These are phyloP conservation scores for Lipomyces yamadae DNA, from an alignment of 805 yeast species.

Conservation along the genomic window DNA sequence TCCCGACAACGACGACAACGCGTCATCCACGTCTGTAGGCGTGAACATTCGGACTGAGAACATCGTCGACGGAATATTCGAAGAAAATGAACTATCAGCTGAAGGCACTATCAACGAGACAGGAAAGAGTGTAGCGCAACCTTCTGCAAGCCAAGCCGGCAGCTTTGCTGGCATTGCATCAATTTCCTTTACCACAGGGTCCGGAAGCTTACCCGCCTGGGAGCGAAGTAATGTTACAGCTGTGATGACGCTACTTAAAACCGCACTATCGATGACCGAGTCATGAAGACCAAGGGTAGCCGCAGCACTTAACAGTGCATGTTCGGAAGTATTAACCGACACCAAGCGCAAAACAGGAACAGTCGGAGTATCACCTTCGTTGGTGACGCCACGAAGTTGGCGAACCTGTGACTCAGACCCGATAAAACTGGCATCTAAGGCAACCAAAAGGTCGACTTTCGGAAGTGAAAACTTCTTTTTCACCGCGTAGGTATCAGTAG, in stretches of 20 bases:
- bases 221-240: slow-evolving; percentile 83
- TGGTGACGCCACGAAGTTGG: slow-evolving; percentile 41
- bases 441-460: slow-evolving; percentile 58
- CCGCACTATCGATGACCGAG: slow-evolving; percentile 46
- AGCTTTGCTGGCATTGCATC: slow-evolving; percentile 20
- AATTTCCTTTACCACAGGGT: slow-evolving; percentile 48
- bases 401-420: slow-evolving; percentile 47
- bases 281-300: slow-evolving; percentile 21
- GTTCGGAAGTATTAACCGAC: slow-evolving; percentile 83
- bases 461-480: slow-evolving; percentile 44
- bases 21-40: slow-evolving; percentile 14
- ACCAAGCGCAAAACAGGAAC: slow-evolving; percentile 71
- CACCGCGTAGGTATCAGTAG: slow-evolving; percentile 39
- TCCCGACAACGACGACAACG: slow-evolving; percentile 12
- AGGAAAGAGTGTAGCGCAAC: slow-evolving; percentile 23
- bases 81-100: not conserved
- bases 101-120: slow-evolving; percentile 17
- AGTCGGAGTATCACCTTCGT: slow-evolving; percentile 23
- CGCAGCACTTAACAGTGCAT: slow-evolving; percentile 51
- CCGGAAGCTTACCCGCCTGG: slow-evolving; percentile 79
- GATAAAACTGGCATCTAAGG: slow-evolving; percentile 67
- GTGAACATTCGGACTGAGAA: slow-evolving; percentile 18
- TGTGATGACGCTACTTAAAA: slow-evolving; percentile 72
- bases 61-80: slow-evolving; percentile 10
- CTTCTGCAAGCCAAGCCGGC: slow-evolving; percentile 24